Percentiles rank a stretch among this genome's conserved stretches.
Conservation (phyloP, 202 grass and related monocot genomes). For the Panicum hallii region DNA sequence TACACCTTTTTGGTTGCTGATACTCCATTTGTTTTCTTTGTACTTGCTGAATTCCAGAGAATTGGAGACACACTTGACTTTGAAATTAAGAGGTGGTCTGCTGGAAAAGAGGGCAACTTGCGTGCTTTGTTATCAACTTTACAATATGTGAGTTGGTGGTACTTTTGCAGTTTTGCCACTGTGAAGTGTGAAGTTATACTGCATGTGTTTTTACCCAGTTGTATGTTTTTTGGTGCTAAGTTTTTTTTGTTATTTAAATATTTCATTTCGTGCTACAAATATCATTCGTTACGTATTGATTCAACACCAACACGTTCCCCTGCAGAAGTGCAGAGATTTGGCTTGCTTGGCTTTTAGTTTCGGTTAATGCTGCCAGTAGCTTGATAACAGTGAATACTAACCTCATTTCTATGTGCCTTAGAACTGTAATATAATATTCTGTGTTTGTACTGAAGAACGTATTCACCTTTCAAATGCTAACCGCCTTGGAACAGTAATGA, state of each 20-base stretch:
- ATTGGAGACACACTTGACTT: slow-evolving; percentile 77
- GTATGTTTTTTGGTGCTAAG: slow-evolving; percentile 9
- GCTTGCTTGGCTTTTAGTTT: slow-evolving; percentile 13
- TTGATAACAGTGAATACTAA: background rate
- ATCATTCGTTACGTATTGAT: background rate
- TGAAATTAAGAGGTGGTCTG: slow-evolving; percentile 96
- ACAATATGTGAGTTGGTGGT: slow-evolving; percentile 79
- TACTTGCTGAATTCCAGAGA: slow-evolving; percentile 73
- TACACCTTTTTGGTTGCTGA: slow-evolving; percentile 30
- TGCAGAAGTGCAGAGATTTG: background rate
- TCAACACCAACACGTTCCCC: background rate
- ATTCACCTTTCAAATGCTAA: slow-evolving; percentile 9
- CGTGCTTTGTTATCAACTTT: slow-evolving; percentile 90
- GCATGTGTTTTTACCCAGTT: slow-evolving; percentile 8
- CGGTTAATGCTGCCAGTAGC: background rate
- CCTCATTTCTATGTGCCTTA: background rate
- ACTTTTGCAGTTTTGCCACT: background rate
- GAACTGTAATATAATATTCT: slow-evolving; percentile 1
- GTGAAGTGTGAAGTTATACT: slow-evolving; percentile 17
- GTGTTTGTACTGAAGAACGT: background rate
- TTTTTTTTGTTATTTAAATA: slow-evolving; percentile 15
- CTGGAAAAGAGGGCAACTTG: slow-evolving; percentile 96
- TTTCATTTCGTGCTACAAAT: slow-evolving; percentile 13
- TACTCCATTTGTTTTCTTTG: slow-evolving; percentile 35
- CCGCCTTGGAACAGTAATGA: background rate